Evolutionary conservation across 2,329 filamentous ascomycete genomes (phyloP).

Genomic region (Xylaria sp.): DNA sequence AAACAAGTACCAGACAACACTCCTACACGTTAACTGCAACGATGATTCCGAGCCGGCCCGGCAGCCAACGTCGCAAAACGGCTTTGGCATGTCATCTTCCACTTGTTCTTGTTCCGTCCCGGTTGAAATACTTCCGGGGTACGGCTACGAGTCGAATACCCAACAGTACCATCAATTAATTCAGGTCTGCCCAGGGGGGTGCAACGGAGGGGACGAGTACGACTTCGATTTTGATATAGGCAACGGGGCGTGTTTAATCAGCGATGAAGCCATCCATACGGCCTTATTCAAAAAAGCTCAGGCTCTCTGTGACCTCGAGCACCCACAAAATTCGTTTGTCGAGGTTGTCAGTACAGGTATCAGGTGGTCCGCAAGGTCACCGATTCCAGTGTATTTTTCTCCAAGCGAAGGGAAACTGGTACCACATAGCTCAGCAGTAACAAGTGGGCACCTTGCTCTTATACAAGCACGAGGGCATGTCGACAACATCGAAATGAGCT

Average conservation of each 20-base stretch:
- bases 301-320: neutral
- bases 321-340: neutral
- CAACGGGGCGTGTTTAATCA: neutral
- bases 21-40: neutral
- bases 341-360: neutral
- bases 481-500: neutral
- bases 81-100: no score
- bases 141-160: neutral
- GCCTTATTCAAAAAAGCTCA: neutral
- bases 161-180: neutral
- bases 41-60: no score
- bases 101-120: neutral
- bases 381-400: slow-evolving; percentile 10
- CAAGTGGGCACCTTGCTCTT: slow-evolving; percentile 4
- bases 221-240: neutral
- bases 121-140: neutral
- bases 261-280: neutral
- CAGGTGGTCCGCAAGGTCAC: neutral
- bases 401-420: neutral
- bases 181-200: slow-evolving; percentile 5
- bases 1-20: neutral
- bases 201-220: neutral
- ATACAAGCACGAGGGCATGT: neutral
- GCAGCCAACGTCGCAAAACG: neutral
- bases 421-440: neutral